phyloP scores from a whole-genome alignment of 371 early-diverging fungal species.

The Encephalitozoon intestinalis region DNA sequence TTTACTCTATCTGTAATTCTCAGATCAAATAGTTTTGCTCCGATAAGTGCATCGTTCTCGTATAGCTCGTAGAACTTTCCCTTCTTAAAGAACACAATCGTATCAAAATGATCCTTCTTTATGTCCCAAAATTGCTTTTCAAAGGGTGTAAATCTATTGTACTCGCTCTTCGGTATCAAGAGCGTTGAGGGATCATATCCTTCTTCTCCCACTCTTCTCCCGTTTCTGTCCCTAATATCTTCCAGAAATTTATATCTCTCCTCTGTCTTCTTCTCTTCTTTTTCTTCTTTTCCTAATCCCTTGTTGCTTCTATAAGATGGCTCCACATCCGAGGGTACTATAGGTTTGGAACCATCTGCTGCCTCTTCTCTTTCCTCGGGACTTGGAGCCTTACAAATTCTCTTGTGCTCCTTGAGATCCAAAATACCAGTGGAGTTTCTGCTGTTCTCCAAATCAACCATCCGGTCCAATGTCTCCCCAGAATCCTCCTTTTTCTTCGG shows the following conservation, averaged over 20 bases:
- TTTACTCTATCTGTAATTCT: slow-evolving; percentile 87
- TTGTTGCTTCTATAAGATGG: not conserved
- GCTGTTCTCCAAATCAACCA: not conserved
- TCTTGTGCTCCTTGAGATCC: not conserved
- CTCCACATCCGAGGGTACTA: not conserved
- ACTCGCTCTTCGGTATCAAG: slow-evolving; percentile 70
- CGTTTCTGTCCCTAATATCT: slow-evolving; percentile 71
- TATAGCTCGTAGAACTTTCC: slow-evolving; percentile 98
- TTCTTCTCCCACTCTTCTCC: slow-evolving; percentile 63
- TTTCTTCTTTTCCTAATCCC: not conserved
- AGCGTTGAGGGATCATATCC: slow-evolving; percentile 89
- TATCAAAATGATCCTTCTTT: slow-evolving; percentile 83
- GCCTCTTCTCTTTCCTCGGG: not conserved
- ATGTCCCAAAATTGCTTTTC: slow-evolving; percentile 99
- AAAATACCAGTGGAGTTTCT: not conserved
- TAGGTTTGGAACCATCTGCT: not conserved
- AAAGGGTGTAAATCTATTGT: slow-evolving; percentile 80
- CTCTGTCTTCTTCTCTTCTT: slow-evolving; percentile 56
- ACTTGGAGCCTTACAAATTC: not conserved
- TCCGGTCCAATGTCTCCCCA: not conserved
- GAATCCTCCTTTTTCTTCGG: not conserved
- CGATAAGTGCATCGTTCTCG: slow-evolving; percentile 94
- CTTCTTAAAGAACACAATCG: slow-evolving; percentile 94
- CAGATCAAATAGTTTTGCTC: slow-evolving; percentile 85
- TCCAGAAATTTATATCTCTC: slow-evolving; percentile 72